phyloP scores from a whole-genome alignment of 495 filamentous ascomycete species.

The Geoglossum glabrum region DNA sequence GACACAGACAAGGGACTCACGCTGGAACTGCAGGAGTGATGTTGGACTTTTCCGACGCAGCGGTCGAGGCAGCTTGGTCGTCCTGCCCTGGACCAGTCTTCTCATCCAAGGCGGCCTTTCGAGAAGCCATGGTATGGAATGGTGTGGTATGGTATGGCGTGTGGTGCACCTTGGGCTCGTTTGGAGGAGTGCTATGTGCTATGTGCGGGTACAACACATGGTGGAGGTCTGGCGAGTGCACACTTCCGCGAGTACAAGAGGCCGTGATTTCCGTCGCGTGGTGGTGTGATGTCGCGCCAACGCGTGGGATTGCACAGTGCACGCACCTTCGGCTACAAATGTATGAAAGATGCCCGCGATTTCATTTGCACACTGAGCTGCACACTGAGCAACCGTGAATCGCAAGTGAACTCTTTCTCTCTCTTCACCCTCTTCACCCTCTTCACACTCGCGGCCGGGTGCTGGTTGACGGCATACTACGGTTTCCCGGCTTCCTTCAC shows the following conservation, averaged over 20 bases:
- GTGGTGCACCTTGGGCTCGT: neutral
- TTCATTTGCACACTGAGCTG: no score
- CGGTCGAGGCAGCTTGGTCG: neutral
- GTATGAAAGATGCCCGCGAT: no score
- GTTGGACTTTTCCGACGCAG: slow-evolving; percentile 13
- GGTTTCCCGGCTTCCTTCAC: no score
- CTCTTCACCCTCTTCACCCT: neutral
- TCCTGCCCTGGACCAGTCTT: neutral
- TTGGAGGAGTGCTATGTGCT: no score
- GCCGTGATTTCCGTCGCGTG: no score
- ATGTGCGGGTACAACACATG: no score
- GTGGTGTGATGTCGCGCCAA: neutral
- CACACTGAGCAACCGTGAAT: neutral
- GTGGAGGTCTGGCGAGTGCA: no score
- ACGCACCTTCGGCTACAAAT: neutral
- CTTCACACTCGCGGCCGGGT: neutral
- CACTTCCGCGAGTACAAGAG: no score
- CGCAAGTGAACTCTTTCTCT: neutral
- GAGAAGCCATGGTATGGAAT: neutral
- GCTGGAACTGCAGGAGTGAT: slow-evolving; percentile 49
- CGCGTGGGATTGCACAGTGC: neutral
- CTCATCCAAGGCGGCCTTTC: neutral
- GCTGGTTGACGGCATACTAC: no score
- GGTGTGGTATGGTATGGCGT: neutral
- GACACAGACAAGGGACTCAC: slow-evolving; percentile 30